Evolutionary conservation across 2,329 filamentous ascomycete species (phyloP), one percentile per base, ranked within the genome.

Genomic region (Phialocephala sp.): DNA sequence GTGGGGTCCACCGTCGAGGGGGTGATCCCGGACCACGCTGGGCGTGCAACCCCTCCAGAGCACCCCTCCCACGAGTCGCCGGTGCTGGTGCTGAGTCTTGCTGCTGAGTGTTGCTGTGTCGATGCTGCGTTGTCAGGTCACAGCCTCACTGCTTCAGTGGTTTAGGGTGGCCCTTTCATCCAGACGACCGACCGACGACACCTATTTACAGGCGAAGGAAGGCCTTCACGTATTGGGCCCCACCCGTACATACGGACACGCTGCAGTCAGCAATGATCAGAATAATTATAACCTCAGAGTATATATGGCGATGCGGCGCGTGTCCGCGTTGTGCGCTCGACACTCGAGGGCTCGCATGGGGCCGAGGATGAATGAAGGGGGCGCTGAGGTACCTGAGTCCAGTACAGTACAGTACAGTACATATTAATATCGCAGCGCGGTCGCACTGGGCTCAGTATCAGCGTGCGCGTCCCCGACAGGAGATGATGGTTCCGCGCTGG

Each of bases 91-190:
- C 37, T 41, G 36, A 39, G 36, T 52, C 14, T 18, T 52, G 47
- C 47, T 52, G 47, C 14, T 11, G 22, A 43, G 41, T 27, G 45
- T 22, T 47, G 24, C 57, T 59, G 32, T 59, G 27, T 59, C 57
- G 56, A 55, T 64, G 62, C 56, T 64, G 62, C 62, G 55, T 55
- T 64, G 62, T 59, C 62, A 66, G 54, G n/a, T 35, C 64, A 66
- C 64, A 66, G 64, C 64, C 60, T 66, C 64, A 62, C 39, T 52
- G 35, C 39, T 58, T 12, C 54, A 35, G 60, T 57, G 39, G 43
- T 37, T 50, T n/a, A 22, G 52, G 32, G 27, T 39, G n/a, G 32
- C 22, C 24, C 41, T 45, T 41, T 52, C 63, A 59, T 62, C 43
- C 59, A 54, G 47, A 59, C 63, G 41, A 52, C 15, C n/a, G n/a